Conservation (phyloP, 805 yeast genomes). For the Saccharomycopsis sp. region DNA sequence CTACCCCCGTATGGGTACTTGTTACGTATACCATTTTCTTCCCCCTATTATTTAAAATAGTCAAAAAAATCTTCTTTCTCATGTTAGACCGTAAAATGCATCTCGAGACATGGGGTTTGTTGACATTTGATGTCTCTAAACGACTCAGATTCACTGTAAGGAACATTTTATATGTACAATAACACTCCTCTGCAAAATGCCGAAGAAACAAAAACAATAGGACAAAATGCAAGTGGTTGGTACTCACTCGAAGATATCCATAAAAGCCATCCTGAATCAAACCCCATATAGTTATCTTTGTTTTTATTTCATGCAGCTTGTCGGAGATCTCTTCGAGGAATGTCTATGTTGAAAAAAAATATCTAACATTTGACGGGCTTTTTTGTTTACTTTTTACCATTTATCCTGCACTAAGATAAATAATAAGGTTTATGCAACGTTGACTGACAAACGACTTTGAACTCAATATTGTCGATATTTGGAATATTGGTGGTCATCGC, state of each 20-base stretch:
- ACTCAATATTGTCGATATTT: not conserved
- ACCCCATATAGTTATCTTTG: not conserved
- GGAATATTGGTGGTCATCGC: not conserved
- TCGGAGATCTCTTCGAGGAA: not conserved
- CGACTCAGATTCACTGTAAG: not conserved
- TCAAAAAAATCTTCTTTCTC: not conserved
- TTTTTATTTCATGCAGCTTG: not conserved
- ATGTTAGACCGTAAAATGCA: not conserved
- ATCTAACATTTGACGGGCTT: not conserved
- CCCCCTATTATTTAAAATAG: not conserved
- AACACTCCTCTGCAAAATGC: not conserved
- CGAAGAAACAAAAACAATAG: not conserved
- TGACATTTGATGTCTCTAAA: not conserved
- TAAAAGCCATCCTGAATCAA: not conserved
- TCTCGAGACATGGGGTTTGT: not conserved
- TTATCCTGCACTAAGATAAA: not conserved
- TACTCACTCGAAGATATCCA: not conserved
- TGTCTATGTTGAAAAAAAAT: not conserved
- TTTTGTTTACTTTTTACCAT: not conserved
- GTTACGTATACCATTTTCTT: not conserved
- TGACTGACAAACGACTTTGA: not conserved
- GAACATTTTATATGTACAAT: not conserved
- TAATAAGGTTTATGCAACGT: not conserved
- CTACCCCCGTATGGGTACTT: not conserved
- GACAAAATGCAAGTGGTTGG: not conserved